Percentiles rank a stretch among this genome's conserved stretches.
These are phyloP conservation scores for Corynespora cassiicola DNA, from an alignment of 2,329 filamentous ascomycete species.

Conservation along the genomic window DNA sequence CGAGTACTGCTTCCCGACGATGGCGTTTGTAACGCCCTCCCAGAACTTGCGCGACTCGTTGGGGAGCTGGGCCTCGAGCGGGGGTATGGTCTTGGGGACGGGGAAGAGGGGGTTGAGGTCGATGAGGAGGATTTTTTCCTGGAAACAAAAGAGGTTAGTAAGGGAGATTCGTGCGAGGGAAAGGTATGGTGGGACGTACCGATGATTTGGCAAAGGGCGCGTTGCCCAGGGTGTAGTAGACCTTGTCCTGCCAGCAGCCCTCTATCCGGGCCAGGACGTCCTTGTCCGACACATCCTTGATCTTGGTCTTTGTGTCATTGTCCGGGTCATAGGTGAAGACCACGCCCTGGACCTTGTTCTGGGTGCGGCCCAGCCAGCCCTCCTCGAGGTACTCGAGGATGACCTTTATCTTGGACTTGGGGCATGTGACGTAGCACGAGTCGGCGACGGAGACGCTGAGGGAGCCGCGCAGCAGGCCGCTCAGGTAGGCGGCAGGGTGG, in stretches of 20 bases:
- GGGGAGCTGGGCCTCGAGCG: conserved; percentile 76
- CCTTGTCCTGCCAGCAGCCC: conserved; percentile 82
- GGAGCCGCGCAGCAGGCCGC: conserved; percentile 82
- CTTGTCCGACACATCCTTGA: conserved; percentile 85
- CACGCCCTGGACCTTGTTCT: conserved; percentile 90
- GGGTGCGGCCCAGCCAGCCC: conserved; percentile 89
- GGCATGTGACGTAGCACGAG: conserved; percentile 84
- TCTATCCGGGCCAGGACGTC: conserved; percentile 83
- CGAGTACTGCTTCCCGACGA: conserved; percentile 79
- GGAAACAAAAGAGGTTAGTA: conserved; percentile 8
- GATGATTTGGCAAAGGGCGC: conserved; percentile 55
- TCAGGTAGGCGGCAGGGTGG: conserved; percentile 91
- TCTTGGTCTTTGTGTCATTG: conserved; percentile 78
- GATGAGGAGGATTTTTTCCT: conserved; percentile 74
- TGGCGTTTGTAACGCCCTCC: conserved; percentile 86
- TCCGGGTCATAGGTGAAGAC: conserved; percentile 89
- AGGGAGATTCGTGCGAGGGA: too few species aligned
- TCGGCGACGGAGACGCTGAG: conserved; percentile 91
- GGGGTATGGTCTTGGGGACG: conserved; percentile 79
- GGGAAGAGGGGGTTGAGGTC: conserved; percentile 86
- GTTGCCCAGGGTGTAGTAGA: conserved; percentile 64
- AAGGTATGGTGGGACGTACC: conserved; percentile 64
- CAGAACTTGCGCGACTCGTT: conserved; percentile 92
- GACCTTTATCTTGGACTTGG: conserved; percentile 87
- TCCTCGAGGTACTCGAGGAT: conserved; percentile 95